phyloP scores from a whole-genome alignment of 1,284 basidiomycete species.

The Sanghuangporus baumii region DNA sequence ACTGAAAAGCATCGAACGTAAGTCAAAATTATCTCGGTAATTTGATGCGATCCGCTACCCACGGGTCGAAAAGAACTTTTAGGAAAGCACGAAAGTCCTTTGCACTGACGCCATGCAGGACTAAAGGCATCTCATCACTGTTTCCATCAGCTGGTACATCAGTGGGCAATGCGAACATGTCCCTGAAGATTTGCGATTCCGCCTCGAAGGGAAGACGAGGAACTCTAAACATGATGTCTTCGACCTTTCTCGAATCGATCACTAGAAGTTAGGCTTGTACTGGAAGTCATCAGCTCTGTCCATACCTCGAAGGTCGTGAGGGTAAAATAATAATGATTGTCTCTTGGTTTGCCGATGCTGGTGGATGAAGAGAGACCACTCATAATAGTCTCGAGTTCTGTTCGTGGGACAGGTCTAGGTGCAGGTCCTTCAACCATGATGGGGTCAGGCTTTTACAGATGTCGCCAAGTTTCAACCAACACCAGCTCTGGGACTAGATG shows the following conservation, averaged over 20 bases:
- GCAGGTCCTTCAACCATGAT: too few species aligned
- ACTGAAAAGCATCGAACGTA: too few species aligned
- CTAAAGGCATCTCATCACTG: neutral
- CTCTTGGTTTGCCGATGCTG: neutral
- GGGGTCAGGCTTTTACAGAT: too few species aligned
- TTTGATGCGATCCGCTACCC: too few species aligned
- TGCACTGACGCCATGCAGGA: neutral
- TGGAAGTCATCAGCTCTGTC: too few species aligned
- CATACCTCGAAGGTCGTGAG: constrained; percentile 10
- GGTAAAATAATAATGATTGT: neutral
- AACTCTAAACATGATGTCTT: constrained; percentile 6
- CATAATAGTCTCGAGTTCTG: too few species aligned
- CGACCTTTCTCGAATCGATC: constrained; percentile 7
- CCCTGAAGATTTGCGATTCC: constrained; percentile 8
- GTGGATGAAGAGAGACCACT: too few species aligned
- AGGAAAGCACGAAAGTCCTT: constrained; percentile 1
- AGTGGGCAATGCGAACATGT: constrained; percentile 7
- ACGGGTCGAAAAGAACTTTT: neutral
- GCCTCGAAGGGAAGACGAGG: constrained; percentile 6
- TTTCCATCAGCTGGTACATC: neutral
- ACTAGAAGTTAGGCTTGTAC: too few species aligned
- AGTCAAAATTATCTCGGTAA: too few species aligned
- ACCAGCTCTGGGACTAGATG: too few species aligned
- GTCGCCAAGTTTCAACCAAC: too few species aligned
- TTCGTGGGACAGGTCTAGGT: too few species aligned